Evolutionary conservation across 169 alveolate genomes (phyloP).

Genomic region (Eimeria acervulina): DNA sequence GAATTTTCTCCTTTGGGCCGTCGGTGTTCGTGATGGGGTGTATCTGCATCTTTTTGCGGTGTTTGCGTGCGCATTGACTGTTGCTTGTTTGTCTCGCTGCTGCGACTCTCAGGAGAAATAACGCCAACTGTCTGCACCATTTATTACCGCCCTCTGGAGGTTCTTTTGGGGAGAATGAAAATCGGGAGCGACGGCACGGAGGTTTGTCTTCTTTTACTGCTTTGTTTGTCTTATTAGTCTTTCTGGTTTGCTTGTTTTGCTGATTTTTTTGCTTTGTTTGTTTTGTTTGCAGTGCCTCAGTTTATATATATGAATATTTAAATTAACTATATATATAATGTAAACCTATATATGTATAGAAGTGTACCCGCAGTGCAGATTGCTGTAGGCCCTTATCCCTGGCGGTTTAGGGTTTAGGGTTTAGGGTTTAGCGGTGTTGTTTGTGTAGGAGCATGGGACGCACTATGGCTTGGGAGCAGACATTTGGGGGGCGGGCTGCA

Average conservation of each 20-base stretch:
- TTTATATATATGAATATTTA: too few species aligned
- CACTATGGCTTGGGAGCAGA: constrained; percentile 92
- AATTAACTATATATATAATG: too few species aligned
- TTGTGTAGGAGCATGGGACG: constrained; percentile 73
- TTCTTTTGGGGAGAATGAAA: constrained; percentile 88
- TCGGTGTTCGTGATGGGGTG: too few species aligned
- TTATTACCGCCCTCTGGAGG: constrained; percentile 94
- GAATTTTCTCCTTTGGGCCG: too few species aligned
- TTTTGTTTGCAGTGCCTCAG: too few species aligned
- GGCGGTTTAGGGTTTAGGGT: neutral
- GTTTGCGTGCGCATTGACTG: neutral
- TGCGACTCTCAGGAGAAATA: constrained; percentile 88
- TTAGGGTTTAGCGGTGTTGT: neutral
- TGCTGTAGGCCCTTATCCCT: neutral
- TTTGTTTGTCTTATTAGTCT: neutral
- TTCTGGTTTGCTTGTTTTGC: too few species aligned
- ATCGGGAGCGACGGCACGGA: constrained; percentile 9
- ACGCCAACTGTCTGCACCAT: constrained; percentile 95
- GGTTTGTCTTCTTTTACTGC: neutral
- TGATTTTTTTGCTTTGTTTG: neutral
- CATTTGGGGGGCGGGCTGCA: constrained; percentile 95
- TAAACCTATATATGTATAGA: too few species aligned
- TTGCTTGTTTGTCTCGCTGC: neutral
- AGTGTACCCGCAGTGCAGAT: too few species aligned
- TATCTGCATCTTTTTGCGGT: too few species aligned